phyloP scores from a whole-genome alignment of 169 alveolate genomes.

The Plasmodium gallinaceum region DNA sequence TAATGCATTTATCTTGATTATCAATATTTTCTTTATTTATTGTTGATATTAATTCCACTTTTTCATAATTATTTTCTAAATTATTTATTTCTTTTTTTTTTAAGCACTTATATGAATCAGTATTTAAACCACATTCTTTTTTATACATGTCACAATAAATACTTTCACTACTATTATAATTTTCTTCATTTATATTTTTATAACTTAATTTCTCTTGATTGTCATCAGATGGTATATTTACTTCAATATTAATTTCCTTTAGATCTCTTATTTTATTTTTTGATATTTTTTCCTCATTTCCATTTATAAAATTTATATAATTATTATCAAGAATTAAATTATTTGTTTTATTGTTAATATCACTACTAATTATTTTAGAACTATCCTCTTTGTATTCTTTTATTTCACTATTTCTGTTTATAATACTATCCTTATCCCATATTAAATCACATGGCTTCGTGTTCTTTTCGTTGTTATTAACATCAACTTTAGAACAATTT shows the following conservation, averaged over 20 bases:
- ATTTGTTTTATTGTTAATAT: too few species aligned
- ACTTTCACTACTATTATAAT: background rate
- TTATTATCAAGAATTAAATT: too few species aligned
- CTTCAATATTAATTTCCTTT: too few species aligned
- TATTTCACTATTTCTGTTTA: background rate
- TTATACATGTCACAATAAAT: background rate
- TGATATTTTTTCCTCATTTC: too few species aligned
- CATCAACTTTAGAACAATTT: too few species aligned
- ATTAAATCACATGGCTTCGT: background rate
- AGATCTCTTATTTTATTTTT: too few species aligned
- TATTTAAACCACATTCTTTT: background rate
- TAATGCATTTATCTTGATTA: background rate
- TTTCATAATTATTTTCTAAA: background rate
- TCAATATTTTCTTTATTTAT: background rate
- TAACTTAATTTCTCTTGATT: background rate
- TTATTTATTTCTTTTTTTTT: background rate
- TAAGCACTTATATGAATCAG: background rate
- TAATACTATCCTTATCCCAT: background rate
- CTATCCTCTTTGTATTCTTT: background rate
- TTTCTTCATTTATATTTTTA: background rate
- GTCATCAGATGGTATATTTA: too few species aligned
- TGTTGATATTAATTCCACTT: background rate
- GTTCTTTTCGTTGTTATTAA: background rate
- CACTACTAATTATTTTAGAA: background rate
- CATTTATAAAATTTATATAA: too few species aligned